phyloP scores from a whole-genome alignment of 2,329 filamentous ascomycete genomes.

The Didymella sp. region DNA sequence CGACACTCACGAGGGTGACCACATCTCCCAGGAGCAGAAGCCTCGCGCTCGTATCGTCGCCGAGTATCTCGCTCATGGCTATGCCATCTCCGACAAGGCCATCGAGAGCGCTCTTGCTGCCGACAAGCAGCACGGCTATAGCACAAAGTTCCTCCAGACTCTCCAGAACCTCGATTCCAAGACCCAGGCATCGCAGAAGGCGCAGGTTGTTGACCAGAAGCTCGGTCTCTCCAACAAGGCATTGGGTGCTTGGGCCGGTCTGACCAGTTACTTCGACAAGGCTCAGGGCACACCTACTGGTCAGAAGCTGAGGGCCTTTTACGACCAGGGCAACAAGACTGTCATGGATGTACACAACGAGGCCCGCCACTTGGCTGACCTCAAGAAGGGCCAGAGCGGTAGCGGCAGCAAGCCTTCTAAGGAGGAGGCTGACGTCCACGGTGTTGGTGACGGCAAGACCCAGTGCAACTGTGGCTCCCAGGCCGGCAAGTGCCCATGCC shows the following conservation, averaged over 20 bases:
- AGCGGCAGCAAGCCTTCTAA: constrained; percentile 25
- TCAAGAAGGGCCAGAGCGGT: constrained; percentile 67
- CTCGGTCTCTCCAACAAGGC: constrained; percentile 83
- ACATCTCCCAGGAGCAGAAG: constrained; percentile 95
- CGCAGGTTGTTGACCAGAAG: constrained; percentile 80
- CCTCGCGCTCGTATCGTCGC: constrained; percentile 90
- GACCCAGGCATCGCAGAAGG: constrained; percentile 87
- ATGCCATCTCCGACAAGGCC: constrained; percentile 77
- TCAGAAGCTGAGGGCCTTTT: constrained; percentile 86
- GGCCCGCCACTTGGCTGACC: constrained; percentile 82
- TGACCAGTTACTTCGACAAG: constrained; percentile 94
- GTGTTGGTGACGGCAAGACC: constrained; percentile 52
- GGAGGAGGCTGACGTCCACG: constrained; percentile 51
- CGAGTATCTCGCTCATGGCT: constrained; percentile 96
- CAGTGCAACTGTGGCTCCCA: constrained; percentile 57
- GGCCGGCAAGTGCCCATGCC: constrained; percentile 54
- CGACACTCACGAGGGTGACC: constrained; percentile 62
- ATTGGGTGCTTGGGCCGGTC: constrained; percentile 68
- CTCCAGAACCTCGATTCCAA: constrained; percentile 81
- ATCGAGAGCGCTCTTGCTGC: constrained; percentile 85
- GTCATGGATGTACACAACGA: constrained; percentile 93
- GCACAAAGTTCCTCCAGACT: constrained; percentile 76
- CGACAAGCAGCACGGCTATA: constrained; percentile 88
- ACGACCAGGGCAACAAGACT: constrained; percentile 82
- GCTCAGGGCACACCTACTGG: constrained; percentile 86